These are phyloP conservation scores for Cytospora chrysosperma DNA, from an alignment of 2,329 filamentous ascomycete genomes.

Conservation along the genomic window DNA sequence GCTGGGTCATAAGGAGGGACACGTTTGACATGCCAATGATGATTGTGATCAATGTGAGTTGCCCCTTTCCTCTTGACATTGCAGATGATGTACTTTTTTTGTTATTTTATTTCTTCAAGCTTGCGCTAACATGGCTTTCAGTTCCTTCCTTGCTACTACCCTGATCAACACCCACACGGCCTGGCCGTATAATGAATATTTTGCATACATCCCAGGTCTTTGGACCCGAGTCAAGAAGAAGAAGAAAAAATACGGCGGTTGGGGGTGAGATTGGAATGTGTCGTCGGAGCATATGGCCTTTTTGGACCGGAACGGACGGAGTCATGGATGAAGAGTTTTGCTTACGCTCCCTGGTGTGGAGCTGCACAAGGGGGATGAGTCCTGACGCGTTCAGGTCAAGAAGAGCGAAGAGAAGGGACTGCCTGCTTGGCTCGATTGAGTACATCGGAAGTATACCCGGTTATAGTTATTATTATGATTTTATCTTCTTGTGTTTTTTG, in stretches of 20 bases:
- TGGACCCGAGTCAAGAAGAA: too few relatives aligned
- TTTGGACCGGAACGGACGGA: slow-evolving; percentile 6
- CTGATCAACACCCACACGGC: slow-evolving; percentile 55
- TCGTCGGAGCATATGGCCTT: slow-evolving; percentile 16
- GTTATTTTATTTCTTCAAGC: too few relatives aligned
- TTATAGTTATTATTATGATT: too few relatives aligned
- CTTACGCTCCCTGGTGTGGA: background rate
- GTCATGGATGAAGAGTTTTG: slow-evolving; percentile 17
- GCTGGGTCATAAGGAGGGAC: slow-evolving; percentile 95
- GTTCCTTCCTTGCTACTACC: slow-evolving; percentile 61
- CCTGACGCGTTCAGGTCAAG: background rate
- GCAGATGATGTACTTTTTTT: too few relatives aligned
- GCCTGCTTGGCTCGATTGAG: background rate
- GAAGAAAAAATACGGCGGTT: too few relatives aligned
- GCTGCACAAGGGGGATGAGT: background rate
- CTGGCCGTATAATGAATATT: slow-evolving; percentile 46
- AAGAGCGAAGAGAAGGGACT: background rate
- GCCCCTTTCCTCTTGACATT: too few relatives aligned
- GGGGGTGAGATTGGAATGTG: background rate
- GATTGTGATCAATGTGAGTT: slow-evolving; percentile 94
- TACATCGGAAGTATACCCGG: background rate
- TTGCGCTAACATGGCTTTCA: slow-evolving; percentile 30
- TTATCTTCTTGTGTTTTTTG: too few relatives aligned
- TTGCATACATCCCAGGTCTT: slow-evolving; percentile 3
- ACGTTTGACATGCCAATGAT: slow-evolving; percentile 98